Evolutionary conservation across 352 stramenopile species (phyloP).

Genomic region (Globisporangium spinosum): DNA sequence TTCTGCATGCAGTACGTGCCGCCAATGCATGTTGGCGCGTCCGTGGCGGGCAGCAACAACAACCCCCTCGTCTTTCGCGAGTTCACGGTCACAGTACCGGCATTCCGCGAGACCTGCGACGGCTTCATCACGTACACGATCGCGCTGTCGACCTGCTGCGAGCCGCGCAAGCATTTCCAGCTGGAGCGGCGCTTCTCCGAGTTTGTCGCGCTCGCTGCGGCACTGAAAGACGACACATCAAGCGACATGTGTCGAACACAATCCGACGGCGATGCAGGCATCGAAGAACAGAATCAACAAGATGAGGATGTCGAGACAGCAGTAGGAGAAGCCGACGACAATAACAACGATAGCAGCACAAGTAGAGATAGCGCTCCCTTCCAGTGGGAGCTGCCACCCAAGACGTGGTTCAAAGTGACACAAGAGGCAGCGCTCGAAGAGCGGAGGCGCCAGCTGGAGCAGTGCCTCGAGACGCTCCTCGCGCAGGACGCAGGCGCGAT

Average conservation of each 20-base stretch:
- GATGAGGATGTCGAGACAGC: not conserved
- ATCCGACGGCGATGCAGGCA: not conserved
- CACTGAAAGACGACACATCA: slow-evolving; percentile 26
- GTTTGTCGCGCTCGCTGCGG: slow-evolving; percentile 56
- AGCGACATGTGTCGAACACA: slow-evolving; percentile 2
- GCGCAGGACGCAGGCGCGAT: slow-evolving; percentile 32
- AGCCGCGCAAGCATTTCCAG: slow-evolving; percentile 42
- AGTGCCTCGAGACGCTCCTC: slow-evolving; percentile 47
- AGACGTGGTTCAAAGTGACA: slow-evolving; percentile 79
- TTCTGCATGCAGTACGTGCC: slow-evolving; percentile 65
- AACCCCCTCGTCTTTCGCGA: slow-evolving; percentile 21
- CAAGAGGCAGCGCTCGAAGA: slow-evolving; percentile 58
- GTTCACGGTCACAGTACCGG: slow-evolving; percentile 54
- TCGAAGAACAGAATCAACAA: not conserved
- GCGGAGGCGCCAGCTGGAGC: slow-evolving; percentile 52
- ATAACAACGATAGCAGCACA: not conserved
- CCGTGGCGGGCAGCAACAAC: not conserved
- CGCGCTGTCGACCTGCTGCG: slow-evolving; percentile 32
- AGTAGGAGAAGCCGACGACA: not conserved
- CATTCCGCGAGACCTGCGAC: slow-evolving; percentile 60
- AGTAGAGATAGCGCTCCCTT: slow-evolving; percentile 21
- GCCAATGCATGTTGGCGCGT: not conserved
- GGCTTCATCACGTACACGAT: slow-evolving; percentile 69
- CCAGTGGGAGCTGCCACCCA: slow-evolving; percentile 63
- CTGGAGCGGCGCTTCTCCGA: slow-evolving; percentile 75